Base-by-base conservation (phyloP, 192 early-diverging fungal genomes). In the Coemansia sp. region DNA sequence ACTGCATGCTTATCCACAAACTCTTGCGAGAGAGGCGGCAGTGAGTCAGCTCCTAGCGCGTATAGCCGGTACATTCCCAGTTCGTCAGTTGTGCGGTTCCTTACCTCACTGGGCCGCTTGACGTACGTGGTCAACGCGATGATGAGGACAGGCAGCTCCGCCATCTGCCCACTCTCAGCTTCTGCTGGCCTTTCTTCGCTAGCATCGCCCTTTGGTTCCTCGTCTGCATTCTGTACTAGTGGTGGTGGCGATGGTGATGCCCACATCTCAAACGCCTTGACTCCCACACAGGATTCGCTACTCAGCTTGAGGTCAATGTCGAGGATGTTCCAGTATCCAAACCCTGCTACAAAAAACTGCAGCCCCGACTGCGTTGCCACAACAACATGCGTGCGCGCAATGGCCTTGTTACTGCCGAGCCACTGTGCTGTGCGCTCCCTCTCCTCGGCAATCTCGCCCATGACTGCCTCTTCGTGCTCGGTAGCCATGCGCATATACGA, bases 281-380 rank as follows among this genome's bases (percentile, higher is more conserved):
- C 77, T 33, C 77, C 82, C 10, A 76, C 77, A 49, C 82, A 84
- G 0, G 82, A 64, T 71, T 84, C 82, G 69, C 71, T 66, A n/a
- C 29, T 40, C 46, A 84, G 72, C 27, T 68, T 42, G 51, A 84
- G 65, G 38, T 76, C 51, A 34, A 84, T 69, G 47, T 84, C 82
- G 42, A 84, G 71, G 31, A 79, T 67, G 68, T 79, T 84, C 82
- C 82, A 84, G 69, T 79, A 84, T 13, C 82, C 82, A 63, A 84
- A 84, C 11, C 82, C 82, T 13, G 82, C 77, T 22, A 84, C 54
- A 12, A 84, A 79, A 55, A 84, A 79, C 68, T 69, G 75, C 41
- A 84, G 63, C 16, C 72, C 71, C 40, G 68, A 57, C 69, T 84
- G 82, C 18, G 77, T 84, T 1, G 82, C 82, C 27, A 84, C 77